Evolutionary conservation across 805 yeast species (phyloP), one percentile per base, ranked within the genome.

Genomic region (Babjeviella inositovora): DNA sequence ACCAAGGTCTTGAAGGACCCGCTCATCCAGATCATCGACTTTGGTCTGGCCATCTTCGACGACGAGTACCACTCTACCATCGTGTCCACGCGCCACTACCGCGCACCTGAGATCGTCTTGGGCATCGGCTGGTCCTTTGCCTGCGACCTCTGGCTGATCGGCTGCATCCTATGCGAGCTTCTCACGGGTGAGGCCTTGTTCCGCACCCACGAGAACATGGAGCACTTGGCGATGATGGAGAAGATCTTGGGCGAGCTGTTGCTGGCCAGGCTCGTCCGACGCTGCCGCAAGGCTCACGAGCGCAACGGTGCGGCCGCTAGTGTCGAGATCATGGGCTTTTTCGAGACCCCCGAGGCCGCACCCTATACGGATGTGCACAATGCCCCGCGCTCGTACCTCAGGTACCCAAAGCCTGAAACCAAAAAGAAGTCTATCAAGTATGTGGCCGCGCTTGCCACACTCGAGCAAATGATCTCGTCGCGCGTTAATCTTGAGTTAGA

Each of bases 121-220:
- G 95, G 95, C 2, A 61, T 68, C n/a, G 95, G 96, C 11, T 90
- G 98, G 97, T 77, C 94, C 6, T 84, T 65, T 37, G 93, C 96
- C 1, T 87, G 97, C 45, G 99, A 90, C 45, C 56, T 87, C 53
- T 90, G 99, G 99, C 80, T 94, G 1, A 60, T 90, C 20, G 99
- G 95, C 1, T 87, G 97, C 45, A 81, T 90, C 9, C 50, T 90
- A 17, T 85, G 82, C 7, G 99, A 90, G 49, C 50, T 90, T 23
- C 72, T 80, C 18, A 81, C 92, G 11, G 99, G 99, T 14, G 93
- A 82, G 39, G 94, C 96, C 1, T 52, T 90, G 13, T 90, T 87
- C 48, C 84, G 81, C 34, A 90, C 97, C 1, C 95, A 87, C 45
- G 96, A 90, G 42, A 85, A 87, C 44, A 53, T 73, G 23, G 97